Conservation (phyloP, 1,139 yeast species). For the Suhomyces panamericanus region DNA sequence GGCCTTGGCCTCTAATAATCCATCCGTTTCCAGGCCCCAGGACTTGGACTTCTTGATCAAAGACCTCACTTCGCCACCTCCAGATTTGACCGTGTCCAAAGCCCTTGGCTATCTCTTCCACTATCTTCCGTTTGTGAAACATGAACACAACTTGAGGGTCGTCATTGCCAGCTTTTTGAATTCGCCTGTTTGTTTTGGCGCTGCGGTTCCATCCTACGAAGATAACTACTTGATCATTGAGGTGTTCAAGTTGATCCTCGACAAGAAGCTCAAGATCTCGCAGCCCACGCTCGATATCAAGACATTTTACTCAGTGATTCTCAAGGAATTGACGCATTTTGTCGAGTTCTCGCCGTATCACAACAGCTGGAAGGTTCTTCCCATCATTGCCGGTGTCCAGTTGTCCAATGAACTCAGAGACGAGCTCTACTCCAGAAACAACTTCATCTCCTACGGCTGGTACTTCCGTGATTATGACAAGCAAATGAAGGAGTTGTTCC, state of each 20-base stretch:
- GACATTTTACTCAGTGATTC: constrained; percentile 49
- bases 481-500: constrained; percentile 25
- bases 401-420: constrained; percentile 43
- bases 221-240: constrained; percentile 45
- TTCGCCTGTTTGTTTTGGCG: constrained; percentile 47
- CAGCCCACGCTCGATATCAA: constrained; percentile 60
- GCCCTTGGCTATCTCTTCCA: constrained; percentile 56
- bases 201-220: constrained; percentile 36
- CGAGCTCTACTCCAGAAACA: constrained; percentile 29
- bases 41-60: constrained; percentile 51
- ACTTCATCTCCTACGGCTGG: constrained; percentile 28
- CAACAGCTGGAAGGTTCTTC: constrained; percentile 57
- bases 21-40: constrained; percentile 27
- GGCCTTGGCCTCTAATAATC: constrained; percentile 21
- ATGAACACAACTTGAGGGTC: constrained; percentile 54
- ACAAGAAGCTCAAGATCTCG: constrained; percentile 56
- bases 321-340: constrained; percentile 39
- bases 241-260: constrained; percentile 49
- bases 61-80: constrained; percentile 43
- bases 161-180: constrained; percentile 51
- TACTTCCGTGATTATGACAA: constrained; percentile 38
- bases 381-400: constrained; percentile 56
- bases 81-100: constrained; percentile 33
- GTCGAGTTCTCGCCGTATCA: constrained; percentile 27
- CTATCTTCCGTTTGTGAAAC: constrained; percentile 62